Percentiles rank a stretch among this genome's conserved stretches.
Evolutionary conservation across 1,284 basidiomycete species (phyloP).

Genomic region (Xerocomus minutiporus): DNA sequence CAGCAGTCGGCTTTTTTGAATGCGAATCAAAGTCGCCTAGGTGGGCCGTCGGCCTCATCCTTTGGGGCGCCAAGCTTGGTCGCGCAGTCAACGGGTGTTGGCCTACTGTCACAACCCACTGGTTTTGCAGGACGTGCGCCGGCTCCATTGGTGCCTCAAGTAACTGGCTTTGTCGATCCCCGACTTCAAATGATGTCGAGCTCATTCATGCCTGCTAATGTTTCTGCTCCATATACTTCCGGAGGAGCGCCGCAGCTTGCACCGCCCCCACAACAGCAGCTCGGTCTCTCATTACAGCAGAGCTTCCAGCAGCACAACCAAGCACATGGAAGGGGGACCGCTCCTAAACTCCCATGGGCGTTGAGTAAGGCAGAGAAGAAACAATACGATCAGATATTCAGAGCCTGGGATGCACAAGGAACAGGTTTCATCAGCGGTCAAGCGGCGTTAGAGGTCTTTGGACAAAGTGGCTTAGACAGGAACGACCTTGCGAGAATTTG

Average conservation of each 20-base stretch:
- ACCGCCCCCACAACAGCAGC: slow-evolving; percentile 53
- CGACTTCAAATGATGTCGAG: slow-evolving; percentile 80
- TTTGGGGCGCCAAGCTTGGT: slow-evolving; percentile 8
- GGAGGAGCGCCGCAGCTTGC: slow-evolving; percentile 64
- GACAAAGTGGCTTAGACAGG: slow-evolving; percentile 84
- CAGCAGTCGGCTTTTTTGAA: slow-evolving; percentile 50
- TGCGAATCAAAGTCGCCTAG: slow-evolving; percentile 31
- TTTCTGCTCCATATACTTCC: slow-evolving; percentile 55
- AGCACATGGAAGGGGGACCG: slow-evolving; percentile 57
- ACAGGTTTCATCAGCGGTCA: slow-evolving; percentile 87
- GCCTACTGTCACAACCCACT: slow-evolving; percentile 19
- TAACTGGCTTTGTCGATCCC: slow-evolving; percentile 82
- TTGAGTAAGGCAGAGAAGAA: slow-evolving; percentile 91
- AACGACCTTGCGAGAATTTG: slow-evolving; percentile 94
- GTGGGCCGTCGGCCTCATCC: slow-evolving; percentile 6
- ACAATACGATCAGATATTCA: slow-evolving; percentile 94
- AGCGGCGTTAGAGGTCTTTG: slow-evolving; percentile 91
- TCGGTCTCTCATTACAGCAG: slow-evolving; percentile 59
- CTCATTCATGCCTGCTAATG: slow-evolving; percentile 80
- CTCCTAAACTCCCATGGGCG: slow-evolving; percentile 85
- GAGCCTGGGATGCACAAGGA: slow-evolving; percentile 86
- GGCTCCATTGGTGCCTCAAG: slow-evolving; percentile 64
- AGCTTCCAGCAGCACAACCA: slow-evolving; percentile 79
- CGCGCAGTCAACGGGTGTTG: slow-evolving; percentile 19
- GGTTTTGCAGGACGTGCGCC: slow-evolving; percentile 49